Evolutionary conservation across 1,139 yeast genomes (phyloP).

Genomic region (Suhomyces atakaporum): DNA sequence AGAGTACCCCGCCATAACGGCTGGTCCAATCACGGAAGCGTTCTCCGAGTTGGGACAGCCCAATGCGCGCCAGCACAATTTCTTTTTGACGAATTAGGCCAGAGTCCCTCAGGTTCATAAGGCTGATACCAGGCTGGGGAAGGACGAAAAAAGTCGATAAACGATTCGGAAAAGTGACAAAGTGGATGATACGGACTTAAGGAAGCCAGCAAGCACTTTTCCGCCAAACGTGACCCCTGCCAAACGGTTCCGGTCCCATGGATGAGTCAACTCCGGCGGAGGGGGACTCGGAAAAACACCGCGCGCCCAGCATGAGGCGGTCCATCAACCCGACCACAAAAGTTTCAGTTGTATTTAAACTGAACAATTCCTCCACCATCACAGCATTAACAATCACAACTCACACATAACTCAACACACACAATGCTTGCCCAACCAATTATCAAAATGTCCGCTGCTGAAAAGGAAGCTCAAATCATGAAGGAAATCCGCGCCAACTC

Average conservation of each 20-base stretch:
- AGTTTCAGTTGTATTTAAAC: no score
- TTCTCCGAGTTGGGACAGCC: no score
- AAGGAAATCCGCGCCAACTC: constrained; percentile 43
- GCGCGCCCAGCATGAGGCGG: constrained; percentile 7
- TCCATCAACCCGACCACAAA: constrained; percentile 6
- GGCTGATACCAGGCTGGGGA: no score
- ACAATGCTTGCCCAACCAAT: constrained; percentile 16
- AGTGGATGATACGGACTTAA: neutral
- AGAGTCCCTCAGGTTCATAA: no score
- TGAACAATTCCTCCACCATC: no score
- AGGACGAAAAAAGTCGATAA: no score
- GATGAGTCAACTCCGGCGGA: constrained; percentile 4
- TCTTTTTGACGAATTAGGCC: no score
- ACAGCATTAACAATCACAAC: no score
- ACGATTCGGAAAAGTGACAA: no score
- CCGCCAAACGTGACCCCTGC: neutral
- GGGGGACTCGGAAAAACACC: constrained; percentile 9
- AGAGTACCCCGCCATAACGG: no score
- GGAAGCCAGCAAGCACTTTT: neutral
- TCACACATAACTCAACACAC: constrained; percentile 1
- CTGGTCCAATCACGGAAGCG: no score
- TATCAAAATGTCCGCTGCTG: constrained; percentile 22
- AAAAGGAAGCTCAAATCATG: constrained; percentile 53
- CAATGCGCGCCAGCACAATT: no score
- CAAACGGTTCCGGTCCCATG: constrained; percentile 3